Evolutionary conservation across 1,284 basidiomycete species (phyloP).

Genomic region (Naganishia sp.): DNA sequence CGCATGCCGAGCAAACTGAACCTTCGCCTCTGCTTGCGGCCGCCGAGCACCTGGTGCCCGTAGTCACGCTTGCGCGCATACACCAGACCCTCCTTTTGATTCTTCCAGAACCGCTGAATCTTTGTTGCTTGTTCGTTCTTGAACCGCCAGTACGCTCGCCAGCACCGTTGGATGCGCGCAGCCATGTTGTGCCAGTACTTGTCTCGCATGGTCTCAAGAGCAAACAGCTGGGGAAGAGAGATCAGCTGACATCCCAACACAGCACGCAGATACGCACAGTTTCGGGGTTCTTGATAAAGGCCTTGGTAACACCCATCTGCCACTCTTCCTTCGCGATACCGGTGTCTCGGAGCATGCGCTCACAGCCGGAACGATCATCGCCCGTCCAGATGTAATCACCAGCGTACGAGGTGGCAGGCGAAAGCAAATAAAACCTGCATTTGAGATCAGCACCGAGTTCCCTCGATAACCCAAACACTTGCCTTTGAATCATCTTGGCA

Average conservation of each 20-base stretch:
- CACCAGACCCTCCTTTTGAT: conserved; percentile 89
- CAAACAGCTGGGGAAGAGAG: conserved; percentile 71
- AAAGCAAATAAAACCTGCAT: conserved; percentile 82
- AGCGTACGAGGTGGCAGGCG: conserved; percentile 92
- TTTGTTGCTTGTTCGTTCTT: conserved; percentile 91
- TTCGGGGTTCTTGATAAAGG: conserved; percentile 99
- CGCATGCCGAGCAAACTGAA: conserved; percentile 93
- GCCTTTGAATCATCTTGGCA: conserved; percentile 94
- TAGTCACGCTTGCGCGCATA: conserved; percentile 90
- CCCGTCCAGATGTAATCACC: conserved; percentile 98
- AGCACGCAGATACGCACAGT: conserved; percentile 62
- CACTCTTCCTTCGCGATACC: conserved; percentile 96
- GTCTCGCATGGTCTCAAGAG: conserved; percentile 97
- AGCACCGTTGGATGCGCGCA: conserved; percentile 91
- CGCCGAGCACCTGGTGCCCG: conserved; percentile 86
- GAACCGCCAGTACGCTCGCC: conserved; percentile 92
- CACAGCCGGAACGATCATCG: conserved; percentile 85
- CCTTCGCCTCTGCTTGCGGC: conserved; percentile 88
- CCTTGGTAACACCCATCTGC: conserved; percentile 99
- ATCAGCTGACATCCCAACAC: background rate
- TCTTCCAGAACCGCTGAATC: conserved; percentile 98
- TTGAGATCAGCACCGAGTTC: background rate
- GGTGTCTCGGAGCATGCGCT: conserved; percentile 89
- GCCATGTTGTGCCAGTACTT: conserved; percentile 99
- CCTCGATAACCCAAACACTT: conserved; percentile 16